Base-by-base conservation (phyloP, 2,329 filamentous ascomycete species). In the Aspergillus cejpii region DNA sequence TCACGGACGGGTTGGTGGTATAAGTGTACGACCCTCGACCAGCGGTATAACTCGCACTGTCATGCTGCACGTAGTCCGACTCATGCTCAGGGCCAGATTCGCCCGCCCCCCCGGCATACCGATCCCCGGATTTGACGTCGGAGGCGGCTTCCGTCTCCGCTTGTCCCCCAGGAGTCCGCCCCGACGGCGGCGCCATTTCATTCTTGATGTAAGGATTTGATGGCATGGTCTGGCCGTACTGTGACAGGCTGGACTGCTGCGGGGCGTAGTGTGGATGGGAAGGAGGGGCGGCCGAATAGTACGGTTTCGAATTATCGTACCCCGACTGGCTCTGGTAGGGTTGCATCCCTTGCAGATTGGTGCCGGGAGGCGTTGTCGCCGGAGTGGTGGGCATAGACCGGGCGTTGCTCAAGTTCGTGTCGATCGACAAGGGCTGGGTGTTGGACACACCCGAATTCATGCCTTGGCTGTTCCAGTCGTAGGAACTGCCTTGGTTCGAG, bases 321-420 rank as follows among this genome's bases (percentile, higher is more conserved):
- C 72, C 66, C 82, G 86, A 45, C 73, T 81, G 55, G 71, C 78
- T 51, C 41, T 82, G 84, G 64, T 95, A 95, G 3, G 81, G 72
- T 56, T 85, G 85, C 77, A 95, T 88, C 60, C 78, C 83, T 56
- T 88, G 85, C 50, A 94, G 76, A 21, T 78, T 76, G 49, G 77
- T 79, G 19, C 87, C 88, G 0, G 91, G 91, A 10, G 91, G 90
- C 0, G 91, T 94, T 5, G 87, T 91, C 20, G 88, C 88, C 49
- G 88, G 88, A n/a, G 87, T 94, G 7, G 85, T 87, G 43, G 88
- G 89, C 76, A 95, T 87, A 51, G 87, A 94, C 57, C 87, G 84
- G 48, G 85, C 74, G 67, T 84, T 88, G 71, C 78, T 86, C 57
- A 92, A 71, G 48, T 80, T 78, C 20, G 85, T 88, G 57, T 94